Base-by-base conservation (phyloP, 805 yeast species). In the Kazachstania kunashirensis region DNA sequence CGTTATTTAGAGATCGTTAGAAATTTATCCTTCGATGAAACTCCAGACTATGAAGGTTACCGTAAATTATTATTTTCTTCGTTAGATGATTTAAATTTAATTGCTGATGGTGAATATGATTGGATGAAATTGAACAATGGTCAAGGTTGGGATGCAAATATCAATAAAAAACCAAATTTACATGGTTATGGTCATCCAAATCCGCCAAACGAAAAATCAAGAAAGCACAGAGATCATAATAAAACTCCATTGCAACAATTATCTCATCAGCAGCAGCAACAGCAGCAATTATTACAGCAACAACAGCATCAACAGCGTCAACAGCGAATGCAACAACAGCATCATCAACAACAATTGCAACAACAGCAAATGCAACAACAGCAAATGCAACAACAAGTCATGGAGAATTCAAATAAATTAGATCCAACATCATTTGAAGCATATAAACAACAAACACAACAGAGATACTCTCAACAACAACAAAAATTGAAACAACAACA, bases 121-220 rank as follows among this genome's bases (percentile, higher is more conserved):
- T 92, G 99, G 99, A 84, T 86, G 95, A 83, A 81, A 52, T 70
- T 92, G 49, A 92, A 92, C 57, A 84, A 83, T 39, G 97, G 97
- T 41, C 79, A 79, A 58, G 97, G 97, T 37, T 89, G 96, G 96
- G 97, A 92, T 62, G 74, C 84, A 21, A 68, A 80, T 17, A 75
- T 81, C 45, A 86, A 86, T 63, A 86, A 85, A 59, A 88, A 88
- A 61, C 94, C 96, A 39, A 88, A 88, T 54, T 65, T 88, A 45
- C 96, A 88, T 61, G 97, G 97, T 29, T 88, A 88, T 59, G 97
- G 97, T 23, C 92, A 85, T 59, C 95, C 96, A 44, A 82, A 79
- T 48, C 95, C 95, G 39, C 79, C 79, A 35, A 73, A 69, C 32
- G 75, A 70, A 24, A 64, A 60, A 42, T 52, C 49, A 33, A 51